These are phyloP conservation scores for Myxozyma sirexii DNA, from an alignment of 805 yeast species.

Conservation along the genomic window DNA sequence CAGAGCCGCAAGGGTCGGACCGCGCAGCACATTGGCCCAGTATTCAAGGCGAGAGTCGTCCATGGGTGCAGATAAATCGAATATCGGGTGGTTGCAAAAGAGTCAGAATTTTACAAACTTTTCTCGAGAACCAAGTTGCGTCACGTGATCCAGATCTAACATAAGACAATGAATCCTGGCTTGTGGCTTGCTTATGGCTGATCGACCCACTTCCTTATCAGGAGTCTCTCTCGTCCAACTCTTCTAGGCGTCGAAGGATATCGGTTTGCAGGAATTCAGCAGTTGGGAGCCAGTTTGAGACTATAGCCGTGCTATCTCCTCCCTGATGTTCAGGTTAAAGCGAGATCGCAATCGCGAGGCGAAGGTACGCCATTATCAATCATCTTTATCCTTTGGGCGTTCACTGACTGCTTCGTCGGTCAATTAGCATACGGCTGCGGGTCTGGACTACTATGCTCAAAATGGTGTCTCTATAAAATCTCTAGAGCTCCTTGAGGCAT, in stretches of 20 bases:
- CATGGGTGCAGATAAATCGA: background rate
- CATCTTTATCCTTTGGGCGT: background rate
- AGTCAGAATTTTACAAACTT: background rate
- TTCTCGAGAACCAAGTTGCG: background rate
- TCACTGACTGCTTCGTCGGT: background rate
- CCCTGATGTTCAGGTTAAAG: slow-evolving; percentile 12
- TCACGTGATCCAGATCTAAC: too few relatives aligned
- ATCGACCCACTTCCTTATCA: too few relatives aligned
- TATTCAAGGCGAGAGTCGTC: slow-evolving; percentile 34
- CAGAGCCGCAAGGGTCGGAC: slow-evolving; percentile 81
- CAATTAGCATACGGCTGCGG: slow-evolving; percentile 2
- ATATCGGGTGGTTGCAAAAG: background rate
- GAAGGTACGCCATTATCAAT: background rate
- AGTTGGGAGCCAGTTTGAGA: too few relatives aligned
- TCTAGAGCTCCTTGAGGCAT: slow-evolving; percentile 6
- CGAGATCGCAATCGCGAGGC: slow-evolving; percentile 9
- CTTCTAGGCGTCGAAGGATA: too few relatives aligned
- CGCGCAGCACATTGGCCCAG: slow-evolving; percentile 70
- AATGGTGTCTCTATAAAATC: slow-evolving; percentile 5
- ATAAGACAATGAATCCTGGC: too few relatives aligned
- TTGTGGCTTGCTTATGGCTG: too few relatives aligned
- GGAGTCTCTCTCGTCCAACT: too few relatives aligned
- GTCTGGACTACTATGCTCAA: slow-evolving; percentile 17
- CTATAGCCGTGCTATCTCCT: too few relatives aligned
- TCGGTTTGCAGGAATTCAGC: too few relatives aligned